Evolutionary conservation across 805 yeast genomes (phyloP).

Genomic region (Candida gorgasii): DNA sequence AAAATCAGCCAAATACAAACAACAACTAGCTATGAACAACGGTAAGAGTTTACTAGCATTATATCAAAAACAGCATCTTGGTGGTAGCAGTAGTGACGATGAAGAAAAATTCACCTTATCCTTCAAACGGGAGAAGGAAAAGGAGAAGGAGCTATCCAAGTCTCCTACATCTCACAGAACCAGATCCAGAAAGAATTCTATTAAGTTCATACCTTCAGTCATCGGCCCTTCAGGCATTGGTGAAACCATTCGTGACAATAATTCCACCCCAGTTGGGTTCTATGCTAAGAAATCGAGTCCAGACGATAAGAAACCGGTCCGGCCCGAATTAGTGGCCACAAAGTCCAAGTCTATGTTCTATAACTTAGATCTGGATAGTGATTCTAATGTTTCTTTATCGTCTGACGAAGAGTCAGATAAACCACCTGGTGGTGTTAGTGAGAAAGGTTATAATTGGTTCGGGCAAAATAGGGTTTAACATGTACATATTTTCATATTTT

Average conservation of each 20-base stretch:
- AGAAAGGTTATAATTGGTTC: slow-evolving; percentile 11
- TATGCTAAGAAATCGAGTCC: slow-evolving; percentile 1
- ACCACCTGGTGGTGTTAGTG: slow-evolving; percentile 32
- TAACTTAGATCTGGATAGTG: slow-evolving; percentile 25
- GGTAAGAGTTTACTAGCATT: slow-evolving; percentile 16
- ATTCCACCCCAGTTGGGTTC: slow-evolving; percentile 16
- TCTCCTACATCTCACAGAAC: slow-evolving; percentile 2
- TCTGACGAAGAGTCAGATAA: slow-evolving; percentile 17
- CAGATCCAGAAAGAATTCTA: slow-evolving; percentile 26
- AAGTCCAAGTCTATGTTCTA: slow-evolving; percentile 28
- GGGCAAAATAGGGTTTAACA: slow-evolving; percentile 12
- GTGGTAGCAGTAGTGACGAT: slow-evolving; percentile 10
- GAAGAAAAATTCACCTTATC: slow-evolving; percentile 17
- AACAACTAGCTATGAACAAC: slow-evolving; percentile 15
- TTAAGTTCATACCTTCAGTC: slow-evolving; percentile 33
- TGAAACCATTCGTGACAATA: slow-evolving; percentile 12
- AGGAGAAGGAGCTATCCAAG: background rate
- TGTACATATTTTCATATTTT: background rate
- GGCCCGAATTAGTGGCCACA: slow-evolving; percentile 6
- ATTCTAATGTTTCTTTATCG: slow-evolving; percentile 14
- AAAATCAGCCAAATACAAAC: slow-evolving; percentile 21
- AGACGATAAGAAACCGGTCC: background rate
- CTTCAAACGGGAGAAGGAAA: slow-evolving; percentile 7
- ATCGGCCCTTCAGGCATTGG: slow-evolving; percentile 26
- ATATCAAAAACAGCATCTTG: slow-evolving; percentile 13